These are phyloP conservation scores for Colletotrichum siamense DNA, from an alignment of 2,329 filamentous ascomycete genomes.

Conservation along the genomic window DNA sequence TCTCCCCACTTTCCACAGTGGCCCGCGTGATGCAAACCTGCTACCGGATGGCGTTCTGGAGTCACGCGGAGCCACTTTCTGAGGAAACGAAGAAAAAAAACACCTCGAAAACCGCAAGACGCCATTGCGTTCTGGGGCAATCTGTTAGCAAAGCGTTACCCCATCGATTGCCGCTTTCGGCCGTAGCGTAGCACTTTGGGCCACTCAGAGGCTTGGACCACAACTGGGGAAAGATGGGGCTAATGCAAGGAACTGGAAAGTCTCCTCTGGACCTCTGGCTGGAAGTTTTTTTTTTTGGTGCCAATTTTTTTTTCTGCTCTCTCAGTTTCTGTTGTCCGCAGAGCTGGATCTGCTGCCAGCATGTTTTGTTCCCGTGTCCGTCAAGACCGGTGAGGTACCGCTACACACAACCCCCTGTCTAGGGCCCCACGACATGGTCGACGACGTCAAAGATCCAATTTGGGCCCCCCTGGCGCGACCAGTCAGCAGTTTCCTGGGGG, in stretches of 20 bases:
- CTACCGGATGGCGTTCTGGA: background rate
- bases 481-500: slow-evolving; percentile 21
- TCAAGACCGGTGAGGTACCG: background rate
- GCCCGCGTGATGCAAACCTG: slow-evolving; percentile 16
- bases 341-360: slow-evolving; percentile 1
- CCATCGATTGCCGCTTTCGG: slow-evolving; percentile 18
- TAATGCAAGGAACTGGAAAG: slow-evolving; percentile 21
- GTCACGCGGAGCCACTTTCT: slow-evolving; percentile 5
- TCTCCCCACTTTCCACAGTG: background rate
- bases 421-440: background rate
- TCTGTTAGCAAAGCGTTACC: slow-evolving; percentile 20
- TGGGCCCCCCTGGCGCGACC: background rate
- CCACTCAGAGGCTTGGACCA: background rate
- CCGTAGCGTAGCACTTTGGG: background rate
- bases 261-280: background rate
- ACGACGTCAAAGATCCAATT: slow-evolving; percentile 13
- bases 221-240: slow-evolving; percentile 12
- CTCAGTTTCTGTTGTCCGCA: background rate
- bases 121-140: slow-evolving; percentile 8
- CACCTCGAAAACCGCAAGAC: slow-evolving; percentile 13
- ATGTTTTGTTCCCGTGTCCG: background rate
- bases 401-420: background rate
- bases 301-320: background rate
- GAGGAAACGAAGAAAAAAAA: background rate
- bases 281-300: background rate